phyloP scores from a whole-genome alignment of 73 alveolate genomes.

The Tetrahymena thermophila region DNA sequence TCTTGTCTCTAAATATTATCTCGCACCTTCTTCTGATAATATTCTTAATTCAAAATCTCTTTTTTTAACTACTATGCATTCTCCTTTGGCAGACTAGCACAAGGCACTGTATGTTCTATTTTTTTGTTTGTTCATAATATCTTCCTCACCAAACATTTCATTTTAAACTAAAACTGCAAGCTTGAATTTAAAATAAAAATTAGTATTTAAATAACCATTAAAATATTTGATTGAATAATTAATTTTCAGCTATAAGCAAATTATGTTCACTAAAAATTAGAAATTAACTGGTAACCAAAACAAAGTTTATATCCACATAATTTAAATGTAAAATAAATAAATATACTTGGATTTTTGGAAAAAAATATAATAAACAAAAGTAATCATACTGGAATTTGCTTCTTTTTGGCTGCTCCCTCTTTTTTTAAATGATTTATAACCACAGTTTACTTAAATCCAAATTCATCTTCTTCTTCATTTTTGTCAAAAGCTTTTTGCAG shows the following conservation, averaged over 20 bases:
- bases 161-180: not conserved
- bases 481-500: not conserved
- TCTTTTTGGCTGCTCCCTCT: not conserved
- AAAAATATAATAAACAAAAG: not conserved
- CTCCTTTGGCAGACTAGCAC: not conserved
- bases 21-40: not conserved
- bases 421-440: not conserved
- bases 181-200: not conserved
- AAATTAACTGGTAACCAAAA: too few species aligned
- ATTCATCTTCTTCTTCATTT: not conserved
- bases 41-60: not conserved
- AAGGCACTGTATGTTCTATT: not conserved
- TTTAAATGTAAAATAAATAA: too few species aligned
- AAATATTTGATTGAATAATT: too few species aligned
- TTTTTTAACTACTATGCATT: not conserved
- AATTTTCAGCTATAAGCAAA: too few species aligned
- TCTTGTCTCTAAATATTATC: not conserved
- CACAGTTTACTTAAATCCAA: not conserved
- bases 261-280: not conserved
- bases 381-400: not conserved
- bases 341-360: not conserved
- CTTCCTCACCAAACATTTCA: constrained; percentile 1
- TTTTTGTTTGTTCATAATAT: not conserved
- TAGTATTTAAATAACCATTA: too few species aligned
- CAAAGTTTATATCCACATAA: not conserved